Conservation (phyloP, 495 filamentous ascomycete species). For the Penicillium samsonianum region DNA sequence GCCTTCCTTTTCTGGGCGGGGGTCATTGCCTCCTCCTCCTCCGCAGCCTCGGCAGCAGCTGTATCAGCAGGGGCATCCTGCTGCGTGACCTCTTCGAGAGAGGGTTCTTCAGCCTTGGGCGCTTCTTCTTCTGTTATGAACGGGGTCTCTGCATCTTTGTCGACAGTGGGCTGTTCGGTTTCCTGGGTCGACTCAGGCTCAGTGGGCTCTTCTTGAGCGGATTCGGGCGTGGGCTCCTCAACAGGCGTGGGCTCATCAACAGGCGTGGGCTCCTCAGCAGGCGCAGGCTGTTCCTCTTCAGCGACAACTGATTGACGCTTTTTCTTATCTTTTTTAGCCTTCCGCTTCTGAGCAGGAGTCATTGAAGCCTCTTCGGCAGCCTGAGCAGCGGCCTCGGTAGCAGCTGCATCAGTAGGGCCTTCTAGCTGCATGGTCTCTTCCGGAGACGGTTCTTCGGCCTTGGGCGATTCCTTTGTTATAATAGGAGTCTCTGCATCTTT, state of each 20-base stretch:
- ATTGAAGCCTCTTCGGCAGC: conserved; percentile 14
- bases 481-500: neutral
- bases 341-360: conserved; percentile 36
- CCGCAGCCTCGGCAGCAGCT: neutral
- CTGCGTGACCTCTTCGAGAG: neutral
- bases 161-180: neutral
- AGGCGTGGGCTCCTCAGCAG: too few species aligned
- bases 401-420: conserved; percentile 6
- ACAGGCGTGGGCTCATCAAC: too few species aligned
- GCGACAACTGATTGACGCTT: neutral
- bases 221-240: neutral
- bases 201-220: neutral
- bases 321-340: conserved; percentile 39
- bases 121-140: neutral
- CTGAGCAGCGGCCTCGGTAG: neutral
- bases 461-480: neutral
- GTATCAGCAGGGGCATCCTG: conserved; percentile 8
- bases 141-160: neutral
- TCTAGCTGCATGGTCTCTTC: conserved; percentile 11
- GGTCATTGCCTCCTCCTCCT: conserved; percentile 39
- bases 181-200: neutral
- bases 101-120: neutral
- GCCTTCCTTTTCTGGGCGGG: conserved; percentile 7
- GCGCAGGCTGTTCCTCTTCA: neutral
- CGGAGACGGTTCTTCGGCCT: conserved; percentile 1